Evolutionary conservation across 306 rosid genomes (phyloP).

Genomic region (Pyrus bretschneideri): DNA sequence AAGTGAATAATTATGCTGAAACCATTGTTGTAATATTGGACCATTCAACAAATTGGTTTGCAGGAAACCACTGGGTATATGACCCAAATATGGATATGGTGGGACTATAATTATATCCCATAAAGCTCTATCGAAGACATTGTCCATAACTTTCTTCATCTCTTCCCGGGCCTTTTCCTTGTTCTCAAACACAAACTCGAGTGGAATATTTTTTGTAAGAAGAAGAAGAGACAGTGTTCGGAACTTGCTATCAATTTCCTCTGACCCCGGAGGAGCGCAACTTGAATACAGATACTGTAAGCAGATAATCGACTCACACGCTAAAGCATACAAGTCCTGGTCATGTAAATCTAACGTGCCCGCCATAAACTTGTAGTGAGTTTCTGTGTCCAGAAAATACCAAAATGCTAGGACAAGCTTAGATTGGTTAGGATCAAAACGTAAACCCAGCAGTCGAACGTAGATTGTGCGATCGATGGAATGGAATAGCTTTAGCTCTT

Average conservation of each 20-base stretch:
- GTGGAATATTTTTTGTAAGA: neutral
- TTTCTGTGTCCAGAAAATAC: neutral
- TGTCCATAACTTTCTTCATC: neutral
- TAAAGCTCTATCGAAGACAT: slow-evolving; percentile 5
- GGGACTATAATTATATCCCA: neutral
- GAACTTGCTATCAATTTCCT: neutral
- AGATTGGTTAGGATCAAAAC: neutral
- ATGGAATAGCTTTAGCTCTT: slow-evolving; percentile 2
- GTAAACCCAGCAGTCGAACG: neutral
- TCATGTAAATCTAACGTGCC: neutral
- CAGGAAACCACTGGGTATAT: neutral
- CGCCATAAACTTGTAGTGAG: neutral
- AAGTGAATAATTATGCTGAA: neutral
- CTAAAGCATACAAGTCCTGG: neutral
- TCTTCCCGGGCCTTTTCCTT: neutral
- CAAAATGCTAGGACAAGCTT: slow-evolving; percentile 8
- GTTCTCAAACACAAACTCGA: neutral
- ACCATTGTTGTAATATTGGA: neutral
- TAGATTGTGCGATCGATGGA: neutral
- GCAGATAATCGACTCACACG: neutral
- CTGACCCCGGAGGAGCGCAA: no score
- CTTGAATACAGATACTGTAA: neutral
- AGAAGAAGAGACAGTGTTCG: neutral
- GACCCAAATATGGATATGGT: neutral
- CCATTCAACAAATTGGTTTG: neutral